These are phyloP conservation scores for Penicillium expansum DNA, from an alignment of 2,329 filamentous ascomycete species.

Conservation along the genomic window DNA sequence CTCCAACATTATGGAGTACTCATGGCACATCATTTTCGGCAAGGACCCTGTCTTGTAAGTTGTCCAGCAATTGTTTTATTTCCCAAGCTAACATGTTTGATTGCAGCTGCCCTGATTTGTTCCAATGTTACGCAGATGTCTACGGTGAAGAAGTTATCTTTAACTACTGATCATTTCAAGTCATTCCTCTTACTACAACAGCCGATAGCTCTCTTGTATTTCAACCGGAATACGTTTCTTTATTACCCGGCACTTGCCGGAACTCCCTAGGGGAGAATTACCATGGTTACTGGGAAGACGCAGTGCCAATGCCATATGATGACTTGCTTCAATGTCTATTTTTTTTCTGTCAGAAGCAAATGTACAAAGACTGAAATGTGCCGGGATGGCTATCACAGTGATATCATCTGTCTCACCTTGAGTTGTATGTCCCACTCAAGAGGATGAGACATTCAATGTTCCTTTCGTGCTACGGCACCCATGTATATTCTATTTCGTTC, in stretches of 20 bases:
- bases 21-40: slow-evolving; percentile 59
- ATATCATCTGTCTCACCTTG: not conserved
- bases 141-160: slow-evolving; percentile 25
- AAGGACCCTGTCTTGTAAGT: slow-evolving; percentile 38
- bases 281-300: slow-evolving; percentile 3
- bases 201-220: not conserved
- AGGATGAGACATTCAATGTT: not conserved
- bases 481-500: slow-evolving; percentile 7
- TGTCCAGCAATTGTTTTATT: not conserved
- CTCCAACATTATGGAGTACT: slow-evolving; percentile 60
- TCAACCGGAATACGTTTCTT: not conserved
- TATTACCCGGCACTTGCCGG: slow-evolving; percentile 1
- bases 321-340: slow-evolving; percentile 23
- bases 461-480: slow-evolving; percentile 4
- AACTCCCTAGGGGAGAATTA: slow-evolving; percentile 2
- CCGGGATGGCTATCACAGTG: not conserved
- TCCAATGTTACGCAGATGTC: slow-evolving; percentile 26
- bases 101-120: slow-evolving; percentile 24
- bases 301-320: slow-evolving; percentile 22
- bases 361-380: slow-evolving; percentile 9
- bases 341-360: slow-evolving; percentile 14
- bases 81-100: slow-evolving; percentile 3
- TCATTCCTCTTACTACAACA: not conserved
- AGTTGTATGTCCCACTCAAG: not conserved
- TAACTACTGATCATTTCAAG: not conserved